Percentiles rank a stretch among this genome's conserved stretches.
phyloP scores from a whole-genome alignment of 768 basidiomycete genomes.

The Butyriboletus loyo region DNA sequence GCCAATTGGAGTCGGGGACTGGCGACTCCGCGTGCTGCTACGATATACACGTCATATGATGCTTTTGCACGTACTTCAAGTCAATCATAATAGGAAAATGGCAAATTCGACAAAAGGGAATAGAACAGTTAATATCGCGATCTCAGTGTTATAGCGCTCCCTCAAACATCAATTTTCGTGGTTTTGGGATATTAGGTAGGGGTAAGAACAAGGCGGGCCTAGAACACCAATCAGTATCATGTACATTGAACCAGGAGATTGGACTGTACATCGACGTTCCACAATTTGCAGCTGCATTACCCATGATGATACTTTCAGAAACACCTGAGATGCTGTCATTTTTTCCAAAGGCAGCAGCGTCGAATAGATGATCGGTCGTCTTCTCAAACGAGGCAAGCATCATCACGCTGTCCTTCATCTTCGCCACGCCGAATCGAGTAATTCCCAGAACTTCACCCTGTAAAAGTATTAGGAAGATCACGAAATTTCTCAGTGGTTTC shows the following conservation, averaged over 20 bases:
- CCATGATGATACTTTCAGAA: conserved; percentile 99
- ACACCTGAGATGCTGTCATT: conserved; percentile 94
- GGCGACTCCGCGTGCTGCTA: too few species aligned
- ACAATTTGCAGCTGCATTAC: conserved; percentile 90
- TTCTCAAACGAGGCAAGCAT: conserved; percentile 99
- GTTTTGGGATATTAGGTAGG: conserved; percentile 32
- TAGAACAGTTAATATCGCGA: not conserved
- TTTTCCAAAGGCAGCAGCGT: conserved; percentile 95
- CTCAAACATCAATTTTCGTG: conserved; percentile 36
- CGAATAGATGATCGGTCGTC: conserved; percentile 98
- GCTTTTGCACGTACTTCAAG: not conserved
- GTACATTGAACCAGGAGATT: not conserved
- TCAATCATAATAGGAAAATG: not conserved
- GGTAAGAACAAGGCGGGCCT: conserved; percentile 38
- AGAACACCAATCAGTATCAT: conserved; percentile 2
- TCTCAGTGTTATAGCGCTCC: conserved; percentile 22
- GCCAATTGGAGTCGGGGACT: too few species aligned
- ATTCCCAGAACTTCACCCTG: conserved; percentile 98
- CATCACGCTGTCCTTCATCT: conserved; percentile 99
- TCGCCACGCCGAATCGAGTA: conserved; percentile 97
- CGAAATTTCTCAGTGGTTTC: not conserved
- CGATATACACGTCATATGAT: not conserved
- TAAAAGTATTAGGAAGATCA: not conserved
- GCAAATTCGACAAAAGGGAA: not conserved
- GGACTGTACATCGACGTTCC: conserved; percentile 84